Evolutionary conservation across 768 basidiomycete species (phyloP), one percentile per base, ranked within the genome.

Genomic region (Roridomyces roridus): DNA sequence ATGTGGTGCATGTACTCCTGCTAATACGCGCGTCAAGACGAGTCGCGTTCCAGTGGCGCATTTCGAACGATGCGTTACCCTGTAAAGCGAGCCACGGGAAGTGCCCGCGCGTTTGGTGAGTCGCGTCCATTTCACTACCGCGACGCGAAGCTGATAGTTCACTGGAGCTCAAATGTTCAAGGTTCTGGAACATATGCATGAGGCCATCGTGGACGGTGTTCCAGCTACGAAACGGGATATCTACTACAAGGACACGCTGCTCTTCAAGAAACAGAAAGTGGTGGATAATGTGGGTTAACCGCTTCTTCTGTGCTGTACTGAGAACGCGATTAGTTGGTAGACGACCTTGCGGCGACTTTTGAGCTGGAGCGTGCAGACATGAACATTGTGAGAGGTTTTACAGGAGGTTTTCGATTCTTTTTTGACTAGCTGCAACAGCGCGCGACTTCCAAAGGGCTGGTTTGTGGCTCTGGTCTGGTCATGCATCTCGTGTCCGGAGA

Each of bases 261-360:
- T 97, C 6, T 98, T 96, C 74, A 85, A 79, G 57, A 83, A 76
- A 7, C 96, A 98, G 69, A 72, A 74, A n/a, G 80, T 81, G 0
- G 94, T 96, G 1, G 92, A 98, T 70, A 78, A 79, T 57, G 95
- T 92, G 60, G 46, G 77, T 64, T 17, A 39, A n/a, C n/a, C n/a
- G n/a, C n/a, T n/a, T n/a, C n/a, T n/a, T n/a, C n/a, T n/a, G n/a
- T n/a, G 31, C 25, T 49, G 45, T 31, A 37, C 41, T 46, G 17
- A 36, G 23, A 6, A 6, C 14, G 37, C 31, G 12, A 18, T 18
- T 56, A 96, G 94, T 77, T 97, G 8, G 85, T 96, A 24, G 95
- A 97, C 64, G 92, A 96, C 65, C 73, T 98, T 14, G 92, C 94
- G 1, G 93, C 94, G 0, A 93, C 94, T 0, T 83, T 96, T 31